A percentile compares a stretch with the other conserved stretches of the same genome.
Conservation (phyloP, 495 filamentous ascomycete genomes). For the Elasticomyces elasticus region DNA sequence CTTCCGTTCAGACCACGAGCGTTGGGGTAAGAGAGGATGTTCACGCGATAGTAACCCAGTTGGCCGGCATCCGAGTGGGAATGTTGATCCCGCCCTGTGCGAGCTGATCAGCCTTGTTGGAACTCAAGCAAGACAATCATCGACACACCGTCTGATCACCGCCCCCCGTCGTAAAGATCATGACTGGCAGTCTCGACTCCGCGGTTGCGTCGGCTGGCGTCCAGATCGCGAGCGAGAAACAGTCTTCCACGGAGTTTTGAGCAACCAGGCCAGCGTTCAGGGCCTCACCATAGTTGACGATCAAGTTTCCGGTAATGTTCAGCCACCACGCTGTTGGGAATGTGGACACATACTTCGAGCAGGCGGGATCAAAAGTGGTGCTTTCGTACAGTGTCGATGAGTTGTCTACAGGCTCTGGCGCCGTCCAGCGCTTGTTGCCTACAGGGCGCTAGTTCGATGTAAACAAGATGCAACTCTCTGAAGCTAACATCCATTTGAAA, state of each 20-base stretch:
- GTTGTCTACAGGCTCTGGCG: slow-evolving; percentile 25
- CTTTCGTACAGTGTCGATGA: slow-evolving; percentile 14
- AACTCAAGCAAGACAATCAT: no score
- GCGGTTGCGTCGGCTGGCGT: neutral
- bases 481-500: neutral
- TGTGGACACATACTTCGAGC: slow-evolving; percentile 12
- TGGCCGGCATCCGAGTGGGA: neutral
- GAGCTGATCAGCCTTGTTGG: no score
- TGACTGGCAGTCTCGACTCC: neutral
- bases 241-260: slow-evolving; percentile 6
- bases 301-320: neutral
- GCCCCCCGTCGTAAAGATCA: slow-evolving; percentile 11
- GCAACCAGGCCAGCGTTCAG: neutral
- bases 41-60: slow-evolving; percentile 13
- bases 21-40: slow-evolving; percentile 21
- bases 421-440: slow-evolving; percentile 33
- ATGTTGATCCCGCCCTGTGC: slow-evolving; percentile 12
- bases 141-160: slow-evolving; percentile 6
- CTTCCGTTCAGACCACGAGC: slow-evolving; percentile 9
- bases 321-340: neutral
- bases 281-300: neutral
- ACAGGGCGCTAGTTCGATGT: slow-evolving; percentile 33
- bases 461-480: no score
- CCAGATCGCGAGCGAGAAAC: slow-evolving; percentile 13
- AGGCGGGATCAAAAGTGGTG: slow-evolving; percentile 12